These are phyloP conservation scores for Gossypium bickii DNA, from an alignment of 345 rosid species.

Conservation along the genomic window DNA sequence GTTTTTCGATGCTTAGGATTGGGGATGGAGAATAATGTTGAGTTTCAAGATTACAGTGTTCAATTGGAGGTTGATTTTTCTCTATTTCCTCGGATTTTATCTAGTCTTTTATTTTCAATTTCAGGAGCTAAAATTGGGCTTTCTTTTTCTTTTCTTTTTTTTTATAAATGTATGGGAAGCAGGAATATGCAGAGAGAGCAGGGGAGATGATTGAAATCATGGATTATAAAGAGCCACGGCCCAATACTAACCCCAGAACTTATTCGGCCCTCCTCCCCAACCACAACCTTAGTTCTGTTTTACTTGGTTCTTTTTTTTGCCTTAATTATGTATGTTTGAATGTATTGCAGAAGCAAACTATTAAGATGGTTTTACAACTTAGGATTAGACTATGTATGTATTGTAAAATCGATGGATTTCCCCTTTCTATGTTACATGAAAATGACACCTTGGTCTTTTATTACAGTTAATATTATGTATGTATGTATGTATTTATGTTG, in stretches of 20 bases:
- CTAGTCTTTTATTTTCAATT: neutral
- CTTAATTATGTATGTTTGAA: neutral
- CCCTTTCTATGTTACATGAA: neutral
- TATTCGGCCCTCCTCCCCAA: slow-evolving; percentile 40
- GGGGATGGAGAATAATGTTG: slow-evolving; percentile 29
- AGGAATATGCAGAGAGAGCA: slow-evolving; percentile 27
- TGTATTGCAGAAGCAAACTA: neutral
- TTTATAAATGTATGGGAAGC: neutral
- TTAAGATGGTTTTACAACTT: neutral
- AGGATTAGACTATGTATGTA: neutral
- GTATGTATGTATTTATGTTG: no score
- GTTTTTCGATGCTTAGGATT: slow-evolving; percentile 32
- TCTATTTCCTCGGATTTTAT: neutral
- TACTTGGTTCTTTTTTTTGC: no score
- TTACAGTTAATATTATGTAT: neutral
- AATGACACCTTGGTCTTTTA: neutral
- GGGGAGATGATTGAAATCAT: slow-evolving; percentile 32
- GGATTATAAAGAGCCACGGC: slow-evolving; percentile 46
- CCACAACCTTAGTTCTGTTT: slow-evolving; percentile 4
- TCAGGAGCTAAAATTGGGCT: neutral
- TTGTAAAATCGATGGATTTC: neutral
- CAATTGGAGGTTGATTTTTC: slow-evolving; percentile 27
- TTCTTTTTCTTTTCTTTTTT: neutral
- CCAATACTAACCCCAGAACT: slow-evolving; percentile 47
- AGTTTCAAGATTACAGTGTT: slow-evolving; percentile 19